Conservation (phyloP, 2,329 filamentous ascomycete species). For the Paradendryphiella salina region DNA sequence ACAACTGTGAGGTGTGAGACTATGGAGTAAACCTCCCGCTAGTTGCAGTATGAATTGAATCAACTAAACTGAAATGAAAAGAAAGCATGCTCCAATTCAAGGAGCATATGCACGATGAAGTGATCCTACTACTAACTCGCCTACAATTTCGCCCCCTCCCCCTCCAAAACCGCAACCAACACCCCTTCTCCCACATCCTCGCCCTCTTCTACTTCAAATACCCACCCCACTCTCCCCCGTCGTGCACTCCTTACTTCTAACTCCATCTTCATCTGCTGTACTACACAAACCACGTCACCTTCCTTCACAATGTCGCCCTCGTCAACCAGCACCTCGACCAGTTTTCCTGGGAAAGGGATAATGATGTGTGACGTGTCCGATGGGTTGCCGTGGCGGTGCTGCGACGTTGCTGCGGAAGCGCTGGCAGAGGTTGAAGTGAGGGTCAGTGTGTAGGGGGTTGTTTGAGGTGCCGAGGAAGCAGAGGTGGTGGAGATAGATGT, state of each 20-base stretch:
- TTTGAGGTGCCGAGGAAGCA: conserved; percentile 43
- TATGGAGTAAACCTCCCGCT: conserved; percentile 15
- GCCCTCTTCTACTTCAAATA: conserved; percentile 57
- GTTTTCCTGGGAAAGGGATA: conserved; percentile 61
- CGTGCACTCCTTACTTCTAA: conserved; percentile 61
- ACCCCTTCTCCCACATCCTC: conserved; percentile 61
- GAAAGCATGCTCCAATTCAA: too few relatives aligned
- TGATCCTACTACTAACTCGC: neutral
- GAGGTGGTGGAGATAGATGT: too few relatives aligned
- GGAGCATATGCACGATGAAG: neutral
- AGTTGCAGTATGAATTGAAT: conserved; percentile 5
- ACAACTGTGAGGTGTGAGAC: conserved; percentile 28
- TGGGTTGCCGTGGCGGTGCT: conserved; percentile 56
- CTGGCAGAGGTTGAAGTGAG: conserved; percentile 51
- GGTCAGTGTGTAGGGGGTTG: conserved; percentile 52
- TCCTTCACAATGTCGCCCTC: conserved; percentile 58
- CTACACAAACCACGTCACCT: conserved; percentile 61
- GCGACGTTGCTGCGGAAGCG: conserved; percentile 46
- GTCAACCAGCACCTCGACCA: conserved; percentile 63
- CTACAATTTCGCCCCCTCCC: conserved; percentile 13
- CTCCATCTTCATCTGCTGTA: conserved; percentile 72
- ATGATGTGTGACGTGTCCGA: conserved; percentile 57
- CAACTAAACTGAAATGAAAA: too few relatives aligned
- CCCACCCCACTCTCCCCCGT: conserved; percentile 56
- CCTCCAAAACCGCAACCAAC: conserved; percentile 55